Base-by-base conservation (phyloP, 2,329 filamentous ascomycete species). In the Fusarium sp. region DNA sequence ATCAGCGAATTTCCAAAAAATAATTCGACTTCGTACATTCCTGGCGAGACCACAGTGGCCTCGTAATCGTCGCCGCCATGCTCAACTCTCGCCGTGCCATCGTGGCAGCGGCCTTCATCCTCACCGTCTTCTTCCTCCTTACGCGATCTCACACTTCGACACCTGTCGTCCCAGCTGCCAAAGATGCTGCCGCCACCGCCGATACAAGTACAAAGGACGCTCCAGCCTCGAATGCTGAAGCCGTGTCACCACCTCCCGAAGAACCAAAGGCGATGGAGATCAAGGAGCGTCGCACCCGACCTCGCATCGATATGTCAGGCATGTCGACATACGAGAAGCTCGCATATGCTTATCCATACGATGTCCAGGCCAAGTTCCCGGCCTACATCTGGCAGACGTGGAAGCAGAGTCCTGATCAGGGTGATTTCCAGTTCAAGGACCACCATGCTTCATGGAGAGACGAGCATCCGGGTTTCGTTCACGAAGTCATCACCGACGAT, bases 381-480 rank as follows among this genome's bases (percentile, higher is more conserved):
- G 95, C 94, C 58, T 98, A 97, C 84, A 97, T 99, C 77, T 99
- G 96, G 96, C 96, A 99, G 85, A 99, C 96, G 15, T 99, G 96
- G 96, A 98, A 97, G 80, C 91, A 89, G 76, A 92, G 90, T 1
- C 95, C 95, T 0, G 87, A 90, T 2, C 92, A 93, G 22, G 85
- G 88, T 51, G 86, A 92, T 66, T 99, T 99, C 77, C 81, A 85
- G 20, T 95, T 97, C 77, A 90, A 95, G 66, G 89, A 92, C 46
- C 87, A 94, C 63, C 96, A 98, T 82, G 92, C 93, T 15, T 94
- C 92, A 66, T 99, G 96, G 96, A 91, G 93, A 10, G 87, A 92
- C 72, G 83, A 91, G 74, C 94, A 99, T 79, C 95, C 95, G 0
- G 91, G 90, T 22, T 99, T 99, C 77, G 90, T 98, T 26, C 96